phyloP scores from a whole-genome alignment of 116 monocot species.

The Dioscorea cayenensis region DNA sequence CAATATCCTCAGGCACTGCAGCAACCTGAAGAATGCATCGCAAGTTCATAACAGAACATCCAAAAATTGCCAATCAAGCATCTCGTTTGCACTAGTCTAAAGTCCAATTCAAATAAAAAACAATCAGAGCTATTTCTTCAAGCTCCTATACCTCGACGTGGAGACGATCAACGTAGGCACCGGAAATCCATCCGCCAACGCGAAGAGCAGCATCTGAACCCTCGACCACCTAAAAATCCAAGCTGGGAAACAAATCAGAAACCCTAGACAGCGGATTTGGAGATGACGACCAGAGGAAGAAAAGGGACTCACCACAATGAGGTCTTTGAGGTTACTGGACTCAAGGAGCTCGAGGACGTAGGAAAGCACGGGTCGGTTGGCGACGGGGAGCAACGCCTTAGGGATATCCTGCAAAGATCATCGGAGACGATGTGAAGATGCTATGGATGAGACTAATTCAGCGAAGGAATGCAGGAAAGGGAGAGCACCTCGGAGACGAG shows the following conservation, averaged over 20 bases:
- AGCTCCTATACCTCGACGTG: constrained; percentile 58
- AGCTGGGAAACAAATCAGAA: not conserved
- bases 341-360: constrained; percentile 98
- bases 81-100: not conserved
- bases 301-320: constrained; percentile 59
- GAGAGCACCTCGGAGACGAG: constrained; percentile 69
- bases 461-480: not conserved
- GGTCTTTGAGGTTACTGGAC: constrained; percentile 77
- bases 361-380: constrained; percentile 92
- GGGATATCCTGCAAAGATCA: constrained; percentile 62
- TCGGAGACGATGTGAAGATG: not conserved
- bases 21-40: constrained; percentile 53
- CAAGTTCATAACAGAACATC: not conserved
- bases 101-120: no score
- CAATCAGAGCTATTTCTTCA: no score
- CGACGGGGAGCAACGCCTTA: constrained; percentile 89
- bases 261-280: not conserved
- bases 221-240: constrained; percentile 61
- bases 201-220: constrained; percentile 56
- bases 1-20: constrained; percentile 74
- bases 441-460: not conserved
- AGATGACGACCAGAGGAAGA: not conserved
- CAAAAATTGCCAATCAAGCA: not conserved
- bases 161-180: constrained; percentile 83
- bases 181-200: constrained; percentile 82